Evolutionary conservation across 768 basidiomycete genomes (phyloP), one percentile per base, ranked within the genome.

Genomic region (Kwoniella europaea): DNA sequence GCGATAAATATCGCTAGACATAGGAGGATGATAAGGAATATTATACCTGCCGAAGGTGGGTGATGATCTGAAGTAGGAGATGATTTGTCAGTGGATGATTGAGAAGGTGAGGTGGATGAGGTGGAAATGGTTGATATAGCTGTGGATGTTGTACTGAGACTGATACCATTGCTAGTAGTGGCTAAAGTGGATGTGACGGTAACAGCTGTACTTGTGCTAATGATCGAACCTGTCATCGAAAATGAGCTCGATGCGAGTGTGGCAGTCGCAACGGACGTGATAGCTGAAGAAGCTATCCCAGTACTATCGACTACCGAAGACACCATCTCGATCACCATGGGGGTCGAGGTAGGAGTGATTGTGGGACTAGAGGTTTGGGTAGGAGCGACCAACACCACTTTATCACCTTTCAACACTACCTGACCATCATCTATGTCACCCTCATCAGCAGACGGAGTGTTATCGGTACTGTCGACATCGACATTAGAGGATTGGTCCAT

Each of bases 11-110:
- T 22, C 6, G 55, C 63, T 13, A 70, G 50, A 41, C 63, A 43
- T 1, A 70, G 63, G 2, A 70, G 44, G 46, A 70, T 65, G 16
- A 63, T 63, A 9, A 70, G 63, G 57, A 70, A 70, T 10, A 70
- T 70, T 35, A 70, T 53, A 15, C 62, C 63, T 35, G 68, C 68
- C 1, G 68, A 70, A 43, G 63, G 63, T 13, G 68, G 68, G 4
- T 70, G 42, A 42, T 70, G 68, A 15, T 20, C 20, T 0, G 57
- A 46, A 18, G 66, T 4, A 0, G 58, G 22, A 12, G 66, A 13
- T 6, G 44, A 29, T 7, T 13, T 46, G 44, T 1, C 10, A 15
- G 18, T 44, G 43, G 61, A 43, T 4, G 61, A 15, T 20, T 12
- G n/a, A 9, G 63, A 63, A 15, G 10, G 4, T 62, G 60, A 22